A percentile compares a stretch with the other conserved stretches of the same genome.
These are phyloP conservation scores for Talaromyces sp. DNA, from an alignment of 2,329 filamentous ascomycete genomes.

Conservation along the genomic window DNA sequence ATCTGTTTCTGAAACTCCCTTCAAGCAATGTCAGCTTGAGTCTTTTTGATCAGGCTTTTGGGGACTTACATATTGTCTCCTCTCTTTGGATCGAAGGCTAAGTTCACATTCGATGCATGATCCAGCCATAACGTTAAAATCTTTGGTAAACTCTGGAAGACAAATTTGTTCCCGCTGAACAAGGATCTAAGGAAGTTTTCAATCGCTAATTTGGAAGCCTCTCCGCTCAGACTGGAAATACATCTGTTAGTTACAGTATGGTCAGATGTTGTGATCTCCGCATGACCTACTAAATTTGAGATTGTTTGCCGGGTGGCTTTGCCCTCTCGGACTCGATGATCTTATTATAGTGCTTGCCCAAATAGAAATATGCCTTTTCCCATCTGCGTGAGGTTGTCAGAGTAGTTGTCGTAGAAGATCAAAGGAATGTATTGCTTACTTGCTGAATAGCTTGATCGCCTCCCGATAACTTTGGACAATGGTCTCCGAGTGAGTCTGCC, in stretches of 20 bases:
- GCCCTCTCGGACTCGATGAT: constrained; percentile 83
- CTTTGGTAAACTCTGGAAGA: constrained; percentile 90
- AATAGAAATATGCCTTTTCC: constrained; percentile 97
- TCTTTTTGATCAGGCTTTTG: background rate
- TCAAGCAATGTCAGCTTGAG: constrained; percentile 6
- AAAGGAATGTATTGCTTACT: constrained; percentile 20
- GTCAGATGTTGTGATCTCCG: background rate
- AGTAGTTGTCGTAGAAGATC: background rate
- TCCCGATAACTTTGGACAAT: constrained; percentile 79
- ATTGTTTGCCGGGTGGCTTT: constrained; percentile 72
- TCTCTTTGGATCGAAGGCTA: constrained; percentile 51
- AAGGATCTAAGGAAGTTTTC: constrained; percentile 90
- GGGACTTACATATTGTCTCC: constrained; percentile 43
- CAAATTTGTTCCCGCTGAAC: constrained; percentile 86
- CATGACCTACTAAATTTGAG: constrained; percentile 57
- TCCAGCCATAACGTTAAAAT: constrained; percentile 93
- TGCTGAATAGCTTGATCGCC: constrained; percentile 52
- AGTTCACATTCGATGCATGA: constrained; percentile 72
- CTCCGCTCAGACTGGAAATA: constrained; percentile 63
- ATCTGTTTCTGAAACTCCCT: constrained; percentile 49
- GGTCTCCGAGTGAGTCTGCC: constrained; percentile 80
- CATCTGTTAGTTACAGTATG: constrained; percentile 22
- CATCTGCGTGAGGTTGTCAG: constrained; percentile 52
- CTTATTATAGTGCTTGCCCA: constrained; percentile 97
- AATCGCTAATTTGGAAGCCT: constrained; percentile 82